These are phyloP conservation scores for Colletotrichum sansevieriae DNA, from an alignment of 2,329 filamentous ascomycete species.

Conservation along the genomic window DNA sequence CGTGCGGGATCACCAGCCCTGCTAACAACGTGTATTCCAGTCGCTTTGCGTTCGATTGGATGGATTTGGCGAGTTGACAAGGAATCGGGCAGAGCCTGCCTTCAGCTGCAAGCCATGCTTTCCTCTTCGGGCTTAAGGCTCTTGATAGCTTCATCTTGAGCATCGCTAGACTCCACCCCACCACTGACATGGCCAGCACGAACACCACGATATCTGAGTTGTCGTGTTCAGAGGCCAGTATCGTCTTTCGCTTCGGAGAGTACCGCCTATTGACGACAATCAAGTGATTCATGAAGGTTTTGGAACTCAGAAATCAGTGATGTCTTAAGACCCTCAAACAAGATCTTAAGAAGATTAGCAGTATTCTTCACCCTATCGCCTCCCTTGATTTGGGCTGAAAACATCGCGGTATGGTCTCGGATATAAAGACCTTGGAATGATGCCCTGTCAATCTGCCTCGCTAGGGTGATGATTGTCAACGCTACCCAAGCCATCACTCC, in stretches of 20 bases:
- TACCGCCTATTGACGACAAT: background rate
- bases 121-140: constrained; percentile 33
- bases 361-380: background rate
- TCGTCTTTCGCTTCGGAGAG: background rate
- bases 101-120: constrained; percentile 41
- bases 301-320: background rate
- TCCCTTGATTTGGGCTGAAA: background rate
- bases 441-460: constrained; percentile 30
- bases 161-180: constrained; percentile 37
- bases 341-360: no score
- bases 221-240: background rate
- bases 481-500: constrained; percentile 21
- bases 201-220: constrained; percentile 21
- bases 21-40: constrained; percentile 14
- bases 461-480: constrained; percentile 12
- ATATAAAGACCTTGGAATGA: constrained; percentile 6
- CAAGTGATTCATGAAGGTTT: background rate
- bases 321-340: no score
- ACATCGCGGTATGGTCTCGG: background rate
- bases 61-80: constrained; percentile 30
- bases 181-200: constrained; percentile 25
- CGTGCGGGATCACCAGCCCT: constrained; percentile 17
- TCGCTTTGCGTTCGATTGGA: constrained; percentile 26
- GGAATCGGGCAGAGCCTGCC: constrained; percentile 34
- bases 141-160: constrained; percentile 38